Evolutionary conservation across 208 protist genomes (phyloP).

Genomic region (Phytomonas francai): DNA sequence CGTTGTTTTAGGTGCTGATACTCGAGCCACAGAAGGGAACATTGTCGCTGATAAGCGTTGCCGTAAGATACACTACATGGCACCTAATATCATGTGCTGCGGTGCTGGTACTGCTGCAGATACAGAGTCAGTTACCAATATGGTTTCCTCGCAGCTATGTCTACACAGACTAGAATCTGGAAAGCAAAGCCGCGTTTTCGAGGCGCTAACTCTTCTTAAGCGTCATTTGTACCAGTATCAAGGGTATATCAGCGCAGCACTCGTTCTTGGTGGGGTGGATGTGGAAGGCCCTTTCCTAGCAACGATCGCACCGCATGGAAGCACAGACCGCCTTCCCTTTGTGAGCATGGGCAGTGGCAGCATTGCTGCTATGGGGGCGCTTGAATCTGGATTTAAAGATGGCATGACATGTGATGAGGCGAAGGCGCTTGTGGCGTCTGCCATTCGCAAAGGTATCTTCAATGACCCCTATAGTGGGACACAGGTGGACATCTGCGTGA

Average conservation of each 20-base stretch:
- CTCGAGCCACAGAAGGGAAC: slow-evolving; percentile 96
- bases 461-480: slow-evolving; percentile 99
- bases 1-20: slow-evolving; percentile 99
- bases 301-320: slow-evolving; percentile 98
- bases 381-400: slow-evolving; percentile 96
- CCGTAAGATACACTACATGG: slow-evolving; percentile 99
- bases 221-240: slow-evolving; percentile 97
- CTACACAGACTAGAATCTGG: slow-evolving; percentile 94
- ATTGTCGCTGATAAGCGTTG: slow-evolving; percentile 99
- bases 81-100: slow-evolving; percentile 99
- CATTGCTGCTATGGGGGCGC: slow-evolving; percentile 98
- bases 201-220: slow-evolving; percentile 96
- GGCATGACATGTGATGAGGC: slow-evolving; percentile 95
- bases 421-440: slow-evolving; percentile 94
- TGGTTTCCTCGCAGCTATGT: slow-evolving; percentile 93
- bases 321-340: slow-evolving; percentile 96
- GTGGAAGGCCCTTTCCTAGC: slow-evolving; percentile 95
- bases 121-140: slow-evolving; percentile 92
- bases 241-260: slow-evolving; percentile 97
- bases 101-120: slow-evolving; percentile 99
- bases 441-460: slow-evolving; percentile 98
- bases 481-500: slow-evolving; percentile 99
- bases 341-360: slow-evolving; percentile 99
- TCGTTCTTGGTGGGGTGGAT: slow-evolving; percentile 99
- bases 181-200: slow-evolving; percentile 93